Evolutionary conservation across 2,329 filamentous ascomycete species (phyloP).

Genomic region (Hypoxylon sp.): DNA sequence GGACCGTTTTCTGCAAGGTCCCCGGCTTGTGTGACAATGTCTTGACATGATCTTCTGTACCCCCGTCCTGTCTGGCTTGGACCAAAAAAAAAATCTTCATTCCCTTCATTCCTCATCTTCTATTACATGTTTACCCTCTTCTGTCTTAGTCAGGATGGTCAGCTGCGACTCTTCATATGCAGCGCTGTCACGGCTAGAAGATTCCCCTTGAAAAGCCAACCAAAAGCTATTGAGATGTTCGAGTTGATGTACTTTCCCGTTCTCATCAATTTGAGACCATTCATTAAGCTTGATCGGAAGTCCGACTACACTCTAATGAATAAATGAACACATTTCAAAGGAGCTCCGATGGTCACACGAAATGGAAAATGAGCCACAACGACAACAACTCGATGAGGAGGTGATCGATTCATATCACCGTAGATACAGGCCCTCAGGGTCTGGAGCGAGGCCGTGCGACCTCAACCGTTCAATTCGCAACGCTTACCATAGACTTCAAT

Average conservation of each 20-base stretch:
- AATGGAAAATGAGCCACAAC: slow-evolving; percentile 14
- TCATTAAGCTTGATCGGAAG: slow-evolving; percentile 38
- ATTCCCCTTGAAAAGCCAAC: slow-evolving; percentile 25
- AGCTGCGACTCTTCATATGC: slow-evolving; percentile 20
- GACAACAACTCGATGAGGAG: slow-evolving; percentile 17
- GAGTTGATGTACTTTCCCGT: slow-evolving; percentile 41
- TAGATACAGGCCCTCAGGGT: slow-evolving; percentile 22
- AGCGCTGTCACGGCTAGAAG: slow-evolving; percentile 19
- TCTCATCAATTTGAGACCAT: slow-evolving; percentile 44
- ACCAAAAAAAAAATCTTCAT: slow-evolving; percentile 24
- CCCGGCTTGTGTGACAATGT: slow-evolving; percentile 42
- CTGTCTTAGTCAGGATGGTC: slow-evolving; percentile 27
- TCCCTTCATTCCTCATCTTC: slow-evolving; percentile 9
- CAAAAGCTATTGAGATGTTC: slow-evolving; percentile 28
- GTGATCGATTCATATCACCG: slow-evolving; percentile 23
- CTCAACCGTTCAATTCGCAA: slow-evolving; percentile 23
- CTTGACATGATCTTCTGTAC: slow-evolving; percentile 18
- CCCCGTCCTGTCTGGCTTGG: slow-evolving; percentile 17
- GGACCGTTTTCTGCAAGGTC: slow-evolving; percentile 47
- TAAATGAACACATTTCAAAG: slow-evolving; percentile 29
- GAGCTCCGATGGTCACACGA: slow-evolving; percentile 39
- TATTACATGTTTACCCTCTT: slow-evolving; percentile 23
- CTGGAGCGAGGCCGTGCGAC: slow-evolving; percentile 30
- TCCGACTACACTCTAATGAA: slow-evolving; percentile 35
- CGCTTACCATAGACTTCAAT: slow-evolving; percentile 9